phyloP scores from a whole-genome alignment of 306 rosid genomes.

The Boehmeria nivea region DNA sequence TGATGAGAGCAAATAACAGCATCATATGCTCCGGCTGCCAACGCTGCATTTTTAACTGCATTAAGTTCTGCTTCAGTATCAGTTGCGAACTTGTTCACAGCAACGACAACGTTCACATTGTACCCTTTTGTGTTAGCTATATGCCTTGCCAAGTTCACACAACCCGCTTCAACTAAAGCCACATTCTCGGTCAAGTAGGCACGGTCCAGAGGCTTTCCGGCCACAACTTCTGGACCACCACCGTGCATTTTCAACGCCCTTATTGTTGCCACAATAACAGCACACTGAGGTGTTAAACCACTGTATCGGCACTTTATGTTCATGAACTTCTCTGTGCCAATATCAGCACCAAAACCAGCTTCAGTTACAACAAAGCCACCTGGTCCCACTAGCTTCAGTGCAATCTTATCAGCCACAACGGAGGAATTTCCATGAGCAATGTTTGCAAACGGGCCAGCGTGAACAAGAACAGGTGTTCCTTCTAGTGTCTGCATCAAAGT shows the following conservation, averaged over 20 bases:
- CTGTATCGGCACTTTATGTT: slow-evolving; percentile 93
- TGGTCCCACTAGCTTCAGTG: slow-evolving; percentile 85
- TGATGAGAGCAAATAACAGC: slow-evolving; percentile 90
- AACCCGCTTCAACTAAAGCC: slow-evolving; percentile 83
- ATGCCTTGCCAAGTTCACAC: slow-evolving; percentile 84
- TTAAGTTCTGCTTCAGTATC: slow-evolving; percentile 85
- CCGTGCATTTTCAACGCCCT: slow-evolving; percentile 98
- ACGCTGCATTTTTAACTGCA: slow-evolving; percentile 61
- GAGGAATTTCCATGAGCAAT: slow-evolving; percentile 99
- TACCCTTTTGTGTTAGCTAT: slow-evolving; percentile 68
- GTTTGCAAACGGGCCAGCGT: slow-evolving; percentile 96
- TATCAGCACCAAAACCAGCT: slow-evolving; percentile 98
- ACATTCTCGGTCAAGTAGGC: slow-evolving; percentile 80
- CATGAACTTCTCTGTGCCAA: slow-evolving; percentile 94
- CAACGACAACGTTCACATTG: slow-evolving; percentile 89
- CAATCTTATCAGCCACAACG: slow-evolving; percentile 94
- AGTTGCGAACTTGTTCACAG: slow-evolving; percentile 81
- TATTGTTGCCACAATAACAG: slow-evolving; percentile 83
- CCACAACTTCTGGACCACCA: slow-evolving; percentile 91
- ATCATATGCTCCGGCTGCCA: slow-evolving; percentile 85
- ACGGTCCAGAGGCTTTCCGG: slow-evolving; percentile 89
- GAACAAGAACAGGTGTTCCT: slow-evolving; percentile 98
- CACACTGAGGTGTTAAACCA: slow-evolving; percentile 90
- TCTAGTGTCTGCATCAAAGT: slow-evolving; percentile 98
- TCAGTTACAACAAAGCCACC: slow-evolving; percentile 98